phyloP scores from a whole-genome alignment of 768 basidiomycete species.

The Russula sp. region DNA sequence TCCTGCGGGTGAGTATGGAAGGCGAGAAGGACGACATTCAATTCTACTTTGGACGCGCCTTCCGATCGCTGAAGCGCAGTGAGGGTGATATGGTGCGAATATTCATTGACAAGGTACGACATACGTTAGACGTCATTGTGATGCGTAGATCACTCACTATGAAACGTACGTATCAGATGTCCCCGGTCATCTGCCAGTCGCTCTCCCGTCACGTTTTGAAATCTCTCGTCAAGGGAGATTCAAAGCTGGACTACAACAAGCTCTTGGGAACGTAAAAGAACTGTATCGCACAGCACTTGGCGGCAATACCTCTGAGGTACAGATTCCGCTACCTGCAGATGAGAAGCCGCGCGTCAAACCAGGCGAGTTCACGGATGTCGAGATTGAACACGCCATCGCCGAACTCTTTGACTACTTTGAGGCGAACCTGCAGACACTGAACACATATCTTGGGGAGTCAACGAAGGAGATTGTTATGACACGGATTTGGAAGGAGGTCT shows the following conservation, averaged over 20 bases:
- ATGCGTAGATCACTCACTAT: not conserved
- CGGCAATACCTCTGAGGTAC: slow-evolving; percentile 61
- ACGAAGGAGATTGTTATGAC: slow-evolving; percentile 92
- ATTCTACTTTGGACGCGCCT: slow-evolving; percentile 95
- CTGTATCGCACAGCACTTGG: slow-evolving; percentile 79
- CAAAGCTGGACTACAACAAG: slow-evolving; percentile 87
- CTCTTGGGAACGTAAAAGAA: slow-evolving; percentile 76
- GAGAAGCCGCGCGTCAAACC: slow-evolving; percentile 79
- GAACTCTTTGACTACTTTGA: slow-evolving; percentile 97
- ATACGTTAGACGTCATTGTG: too few relatives aligned
- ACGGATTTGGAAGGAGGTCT: slow-evolving; percentile 93
- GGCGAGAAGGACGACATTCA: slow-evolving; percentile 98
- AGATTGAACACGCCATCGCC: slow-evolving; percentile 89
- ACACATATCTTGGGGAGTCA: slow-evolving; percentile 77
- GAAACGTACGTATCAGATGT: slow-evolving; percentile 61
- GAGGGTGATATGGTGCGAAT: slow-evolving; percentile 94
- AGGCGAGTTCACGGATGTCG: slow-evolving; percentile 84
- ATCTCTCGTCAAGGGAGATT: slow-evolving; percentile 63
- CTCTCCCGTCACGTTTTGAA: slow-evolving; percentile 75
- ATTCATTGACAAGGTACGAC: slow-evolving; percentile 90
- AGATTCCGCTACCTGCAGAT: slow-evolving; percentile 66
- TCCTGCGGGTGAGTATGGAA: slow-evolving; percentile 94
- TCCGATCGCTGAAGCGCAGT: slow-evolving; percentile 87
- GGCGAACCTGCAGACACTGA: slow-evolving; percentile 85
- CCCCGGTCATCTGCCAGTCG: slow-evolving; percentile 86